Conservation (phyloP, 352 stramenopile genomes). For the Globisporangium camurandrum region DNA sequence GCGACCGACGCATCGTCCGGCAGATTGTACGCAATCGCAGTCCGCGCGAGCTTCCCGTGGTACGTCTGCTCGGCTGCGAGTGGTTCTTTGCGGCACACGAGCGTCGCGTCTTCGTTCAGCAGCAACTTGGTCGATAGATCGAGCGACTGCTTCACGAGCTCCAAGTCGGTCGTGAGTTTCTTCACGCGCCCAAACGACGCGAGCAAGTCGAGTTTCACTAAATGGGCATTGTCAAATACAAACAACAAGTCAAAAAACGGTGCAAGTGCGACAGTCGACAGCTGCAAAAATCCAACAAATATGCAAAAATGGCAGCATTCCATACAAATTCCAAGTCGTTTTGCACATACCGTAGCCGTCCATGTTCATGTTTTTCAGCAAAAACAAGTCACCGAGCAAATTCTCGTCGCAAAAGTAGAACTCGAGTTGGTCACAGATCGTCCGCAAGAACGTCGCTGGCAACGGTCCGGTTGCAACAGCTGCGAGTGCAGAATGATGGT, state of each 20-base stretch:
- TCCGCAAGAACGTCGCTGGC: constrained; percentile 75
- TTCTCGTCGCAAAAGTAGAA: constrained; percentile 89
- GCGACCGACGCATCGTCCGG: constrained; percentile 81
- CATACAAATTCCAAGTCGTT: neutral
- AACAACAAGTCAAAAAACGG: constrained; percentile 1
- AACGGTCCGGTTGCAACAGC: constrained; percentile 25
- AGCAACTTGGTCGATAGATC: constrained; percentile 82
- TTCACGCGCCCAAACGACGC: constrained; percentile 82
- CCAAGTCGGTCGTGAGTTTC: constrained; percentile 79
- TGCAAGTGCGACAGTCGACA: neutral
- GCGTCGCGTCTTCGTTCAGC: constrained; percentile 72
- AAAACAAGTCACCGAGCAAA: constrained; percentile 73
- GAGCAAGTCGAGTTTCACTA: constrained; percentile 79
- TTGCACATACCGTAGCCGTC: constrained; percentile 66
- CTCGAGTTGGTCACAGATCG: constrained; percentile 84
- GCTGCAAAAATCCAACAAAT: neutral
- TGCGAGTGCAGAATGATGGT: constrained; percentile 13
- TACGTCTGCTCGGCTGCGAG: constrained; percentile 76
- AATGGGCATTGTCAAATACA: constrained; percentile 5
- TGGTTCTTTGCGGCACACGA: constrained; percentile 84
- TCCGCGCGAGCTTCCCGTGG: constrained; percentile 78
- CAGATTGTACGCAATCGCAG: constrained; percentile 83
- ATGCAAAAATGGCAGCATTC: neutral
- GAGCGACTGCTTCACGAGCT: constrained; percentile 74
- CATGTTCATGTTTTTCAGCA: constrained; percentile 88